Percentiles rank a stretch among this genome's conserved stretches.
Conservation (phyloP, 1,284 basidiomycete genomes). For the Xerocomus nothofagi region DNA sequence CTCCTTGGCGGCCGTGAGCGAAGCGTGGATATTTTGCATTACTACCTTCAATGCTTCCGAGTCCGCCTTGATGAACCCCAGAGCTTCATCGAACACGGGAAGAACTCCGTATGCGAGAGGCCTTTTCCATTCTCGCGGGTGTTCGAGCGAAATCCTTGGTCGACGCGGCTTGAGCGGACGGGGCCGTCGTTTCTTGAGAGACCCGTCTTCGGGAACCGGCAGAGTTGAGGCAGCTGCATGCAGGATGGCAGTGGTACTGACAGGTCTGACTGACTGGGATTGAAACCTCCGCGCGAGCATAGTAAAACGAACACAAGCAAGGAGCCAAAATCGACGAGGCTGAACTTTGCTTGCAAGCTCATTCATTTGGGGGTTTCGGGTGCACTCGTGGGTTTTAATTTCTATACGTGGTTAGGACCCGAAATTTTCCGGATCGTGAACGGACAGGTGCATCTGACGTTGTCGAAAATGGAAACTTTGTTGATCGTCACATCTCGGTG, state of each 20-base stretch:
- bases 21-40: slow-evolving; percentile 40
- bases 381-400: too few species aligned
- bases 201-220: not conserved
- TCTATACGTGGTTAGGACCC: too few species aligned
- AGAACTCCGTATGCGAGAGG: slow-evolving; percentile 67
- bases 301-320: not conserved
- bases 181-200: slow-evolving; percentile 2
- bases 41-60: slow-evolving; percentile 46
- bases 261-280: not conserved
- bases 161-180: slow-evolving; percentile 36
- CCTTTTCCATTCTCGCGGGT: slow-evolving; percentile 63
- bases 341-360: too few species aligned
- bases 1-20: slow-evolving; percentile 34
- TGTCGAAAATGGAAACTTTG: too few species aligned
- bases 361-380: too few species aligned
- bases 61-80: slow-evolving; percentile 62
- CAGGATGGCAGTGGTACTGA: slow-evolving; percentile 6
- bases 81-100: slow-evolving; percentile 82
- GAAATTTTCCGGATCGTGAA: too few species aligned
- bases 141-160: slow-evolving; percentile 49
- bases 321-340: too few species aligned
- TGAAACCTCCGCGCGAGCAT: slow-evolving; percentile 23
- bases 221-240: slow-evolving; percentile 3
- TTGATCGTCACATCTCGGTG: too few species aligned
- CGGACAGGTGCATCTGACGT: too few species aligned